These are phyloP conservation scores for Exophiala calicioides DNA, from an alignment of 2,329 filamentous ascomycete species.

Conservation along the genomic window DNA sequence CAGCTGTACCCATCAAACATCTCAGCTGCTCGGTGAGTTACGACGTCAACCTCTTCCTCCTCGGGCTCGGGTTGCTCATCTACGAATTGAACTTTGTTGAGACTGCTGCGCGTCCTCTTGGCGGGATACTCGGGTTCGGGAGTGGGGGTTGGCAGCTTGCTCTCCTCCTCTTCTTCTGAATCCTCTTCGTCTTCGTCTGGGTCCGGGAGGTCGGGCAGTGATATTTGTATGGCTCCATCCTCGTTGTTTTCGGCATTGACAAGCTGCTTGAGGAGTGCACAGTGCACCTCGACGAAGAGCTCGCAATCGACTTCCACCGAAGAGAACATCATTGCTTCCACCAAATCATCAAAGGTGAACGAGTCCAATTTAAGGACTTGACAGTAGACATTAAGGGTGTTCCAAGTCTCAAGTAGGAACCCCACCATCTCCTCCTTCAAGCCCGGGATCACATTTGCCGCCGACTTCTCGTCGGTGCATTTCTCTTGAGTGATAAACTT, in stretches of 20 bases:
- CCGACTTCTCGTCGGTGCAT: conserved; percentile 54
- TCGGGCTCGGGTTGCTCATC: conserved; percentile 55
- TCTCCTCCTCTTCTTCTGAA: conserved; percentile 60
- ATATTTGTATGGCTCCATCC: conserved; percentile 76
- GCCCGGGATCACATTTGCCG: conserved; percentile 51
- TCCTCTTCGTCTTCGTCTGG: conserved; percentile 69
- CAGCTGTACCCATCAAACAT: conserved; percentile 74
- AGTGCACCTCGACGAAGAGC: conserved; percentile 87
- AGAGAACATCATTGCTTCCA: conserved; percentile 79
- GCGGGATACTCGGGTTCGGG: conserved; percentile 72
- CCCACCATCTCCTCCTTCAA: conserved; percentile 86
- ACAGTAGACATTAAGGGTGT: conserved; percentile 96
- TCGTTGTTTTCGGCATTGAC: conserved; percentile 70
- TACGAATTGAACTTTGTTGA: conserved; percentile 73
- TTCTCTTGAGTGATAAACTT: conserved; percentile 68
- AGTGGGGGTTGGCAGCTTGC: conserved; percentile 56
- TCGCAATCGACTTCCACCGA: conserved; percentile 76
- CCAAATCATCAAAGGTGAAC: conserved; percentile 95
- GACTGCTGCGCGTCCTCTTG: conserved; percentile 76
- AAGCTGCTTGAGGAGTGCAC: conserved; percentile 82
- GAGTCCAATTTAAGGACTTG: conserved; percentile 93
- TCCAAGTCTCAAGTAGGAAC: conserved; percentile 85
- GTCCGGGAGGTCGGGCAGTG: conserved; percentile 72
- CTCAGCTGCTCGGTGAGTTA: conserved; percentile 64
- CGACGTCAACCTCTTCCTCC: conserved; percentile 43